Base-by-base conservation (phyloP, 192 early-diverging fungal species). In the Chytriomyces sp. region DNA sequence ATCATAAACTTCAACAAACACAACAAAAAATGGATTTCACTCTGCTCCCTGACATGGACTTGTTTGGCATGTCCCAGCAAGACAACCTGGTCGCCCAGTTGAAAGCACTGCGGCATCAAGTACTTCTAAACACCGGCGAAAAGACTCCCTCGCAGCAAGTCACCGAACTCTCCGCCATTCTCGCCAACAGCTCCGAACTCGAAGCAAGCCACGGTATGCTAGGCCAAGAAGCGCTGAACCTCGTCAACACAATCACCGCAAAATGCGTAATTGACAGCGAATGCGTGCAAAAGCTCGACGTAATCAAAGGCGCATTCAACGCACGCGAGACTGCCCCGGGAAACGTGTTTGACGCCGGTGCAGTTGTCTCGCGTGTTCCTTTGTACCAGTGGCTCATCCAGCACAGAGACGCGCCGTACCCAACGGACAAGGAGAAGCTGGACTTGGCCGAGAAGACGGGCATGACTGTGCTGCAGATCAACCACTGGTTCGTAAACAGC, bases 401-500 rank as follows among this genome's bases (percentile, higher is more conserved):
- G 18, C 35, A 77, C 49, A 28, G 23, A 13, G 67, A 67, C 0
- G 18, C 53, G 23, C 76, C 76, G 6, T 77, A 69, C 45, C 76
- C 76, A 24, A 57, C 48, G 18, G 65, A 77, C 10, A 57, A 69
- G 28, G 76, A 68, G 24, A 77, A 77, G 67, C 6, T 20, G 10
- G 50, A 50, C 43, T 47, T 77, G n/a, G 45, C 66, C 0, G 35
- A 24, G 44, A 20, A 60, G 65, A 61, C 67, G 0, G 76, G 76
- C 5, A 45, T 77, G 64, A 69, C 64, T 2, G 20, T 69, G 23
- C 8, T 26, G 13, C 65, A 69, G 43, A 26, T 77, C 8, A 68
- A 67, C 43, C 59, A 77, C 62, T 73, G 71, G 71, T 73, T 73
- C 45, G 71, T 73, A 10, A 73, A 73, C 59, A 62, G 59, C 43